Conservation (phyloP, 306 rosid species). For the Sphenostylis stenocarpa region DNA sequence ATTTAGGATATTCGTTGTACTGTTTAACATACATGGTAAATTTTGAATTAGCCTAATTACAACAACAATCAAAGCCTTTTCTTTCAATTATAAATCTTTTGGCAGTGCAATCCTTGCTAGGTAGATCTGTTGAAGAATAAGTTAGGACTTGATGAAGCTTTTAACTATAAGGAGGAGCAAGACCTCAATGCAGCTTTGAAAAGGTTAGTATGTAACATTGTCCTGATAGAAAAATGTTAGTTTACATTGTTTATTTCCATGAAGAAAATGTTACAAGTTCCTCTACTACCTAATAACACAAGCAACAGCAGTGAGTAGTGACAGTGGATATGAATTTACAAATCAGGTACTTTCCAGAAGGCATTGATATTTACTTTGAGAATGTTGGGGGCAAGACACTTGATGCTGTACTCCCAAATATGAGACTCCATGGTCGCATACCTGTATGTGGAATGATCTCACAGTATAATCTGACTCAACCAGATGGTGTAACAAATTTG, state of each 20-base stretch:
- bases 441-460: constrained; percentile 41
- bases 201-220: constrained; percentile 23
- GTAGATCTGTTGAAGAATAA: constrained; percentile 31
- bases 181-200: constrained; percentile 40
- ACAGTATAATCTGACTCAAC: constrained; percentile 33
- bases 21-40: no score
- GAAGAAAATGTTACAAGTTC: neutral
- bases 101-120: neutral
- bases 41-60: no score
- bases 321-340: neutral
- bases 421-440: constrained; percentile 33
- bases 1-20: no score
- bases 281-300: neutral
- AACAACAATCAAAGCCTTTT: no score
- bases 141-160: constrained; percentile 35
- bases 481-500: constrained; percentile 39
- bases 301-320: neutral
- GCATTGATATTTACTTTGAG: constrained; percentile 31
- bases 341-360: constrained; percentile 26
- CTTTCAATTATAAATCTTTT: no score
- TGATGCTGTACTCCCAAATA: constrained; percentile 37
- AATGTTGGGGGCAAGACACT: constrained; percentile 40
- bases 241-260: neutral
- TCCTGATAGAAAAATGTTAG: neutral
- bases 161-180: constrained; percentile 41